Percentiles rank a stretch among this genome's conserved stretches.
phyloP scores from a whole-genome alignment of 2,329 filamentous ascomycete species.

The Stagonosporopsis chrysanthemi region DNA sequence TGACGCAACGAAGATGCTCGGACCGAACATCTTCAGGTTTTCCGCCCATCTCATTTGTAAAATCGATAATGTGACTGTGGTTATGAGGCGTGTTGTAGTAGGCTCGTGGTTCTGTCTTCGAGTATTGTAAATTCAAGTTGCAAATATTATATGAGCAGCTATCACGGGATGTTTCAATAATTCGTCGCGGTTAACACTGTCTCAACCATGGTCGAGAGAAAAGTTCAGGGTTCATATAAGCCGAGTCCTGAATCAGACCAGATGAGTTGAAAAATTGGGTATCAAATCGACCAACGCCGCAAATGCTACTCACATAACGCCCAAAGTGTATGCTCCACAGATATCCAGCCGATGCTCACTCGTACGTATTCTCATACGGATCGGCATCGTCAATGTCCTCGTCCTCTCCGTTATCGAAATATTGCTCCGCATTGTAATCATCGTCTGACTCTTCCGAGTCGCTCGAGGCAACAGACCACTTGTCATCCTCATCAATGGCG shows the following conservation, averaged over 20 bases:
- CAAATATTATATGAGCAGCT: background rate
- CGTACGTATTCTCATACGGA: slow-evolving; percentile 48
- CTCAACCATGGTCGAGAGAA: background rate
- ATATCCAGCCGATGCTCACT: slow-evolving; percentile 21
- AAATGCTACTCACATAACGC: slow-evolving; percentile 20
- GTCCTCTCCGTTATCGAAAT: slow-evolving; percentile 60
- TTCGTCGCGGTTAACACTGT: background rate
- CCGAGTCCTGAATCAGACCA: background rate
- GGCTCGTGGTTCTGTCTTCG: too few relatives aligned
- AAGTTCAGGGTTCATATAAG: background rate
- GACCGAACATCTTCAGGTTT: background rate
- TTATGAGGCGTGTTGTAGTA: too few relatives aligned
- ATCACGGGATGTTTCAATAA: background rate
- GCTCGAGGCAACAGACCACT: slow-evolving; percentile 60
- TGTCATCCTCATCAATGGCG: slow-evolving; percentile 65
- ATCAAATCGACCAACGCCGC: slow-evolving; percentile 25
- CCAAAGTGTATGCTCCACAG: slow-evolving; percentile 1
- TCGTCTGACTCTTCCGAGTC: slow-evolving; percentile 71
- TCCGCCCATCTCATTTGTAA: background rate
- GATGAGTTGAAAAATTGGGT: slow-evolving; percentile 21
- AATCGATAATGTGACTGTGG: too few relatives aligned
- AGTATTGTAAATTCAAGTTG: too few relatives aligned
- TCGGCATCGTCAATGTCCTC: slow-evolving; percentile 54
- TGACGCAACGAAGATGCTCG: background rate
- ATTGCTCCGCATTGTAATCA: slow-evolving; percentile 68